These are phyloP conservation scores for Saxophila tyrrhenica DNA, from an alignment of 495 filamentous ascomycete species.

Conservation along the genomic window DNA sequence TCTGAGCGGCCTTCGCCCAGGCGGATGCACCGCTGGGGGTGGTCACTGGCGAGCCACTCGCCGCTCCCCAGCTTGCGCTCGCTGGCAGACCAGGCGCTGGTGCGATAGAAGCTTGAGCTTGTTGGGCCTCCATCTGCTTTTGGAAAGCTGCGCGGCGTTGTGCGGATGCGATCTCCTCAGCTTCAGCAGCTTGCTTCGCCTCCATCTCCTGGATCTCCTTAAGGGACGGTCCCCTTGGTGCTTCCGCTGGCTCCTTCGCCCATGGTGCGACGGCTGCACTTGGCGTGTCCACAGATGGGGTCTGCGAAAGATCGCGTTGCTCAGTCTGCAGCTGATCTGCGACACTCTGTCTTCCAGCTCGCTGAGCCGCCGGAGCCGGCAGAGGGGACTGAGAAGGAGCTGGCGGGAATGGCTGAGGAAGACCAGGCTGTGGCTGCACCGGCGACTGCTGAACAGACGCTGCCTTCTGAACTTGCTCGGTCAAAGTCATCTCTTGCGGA, in stretches of 20 bases:
- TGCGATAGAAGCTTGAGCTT: constrained; percentile 32
- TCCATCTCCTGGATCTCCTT: constrained; percentile 96
- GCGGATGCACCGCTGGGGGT: constrained; percentile 41
- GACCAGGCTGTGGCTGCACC: constrained; percentile 38
- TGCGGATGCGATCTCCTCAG: constrained; percentile 71
- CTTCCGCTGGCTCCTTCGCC: constrained; percentile 73
- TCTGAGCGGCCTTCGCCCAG: constrained; percentile 61
- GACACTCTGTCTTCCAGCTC: constrained; percentile 61
- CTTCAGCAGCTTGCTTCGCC: constrained; percentile 83
- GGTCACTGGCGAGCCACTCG: constrained; percentile 51
- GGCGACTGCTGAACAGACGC: constrained; percentile 55
- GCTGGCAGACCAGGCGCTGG: constrained; percentile 70
- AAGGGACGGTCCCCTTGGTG: constrained; percentile 78
- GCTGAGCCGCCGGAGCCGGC: constrained; percentile 76
- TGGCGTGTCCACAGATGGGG: constrained; percentile 40
- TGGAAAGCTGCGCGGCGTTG: constrained; percentile 66
- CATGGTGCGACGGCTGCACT: constrained; percentile 66
- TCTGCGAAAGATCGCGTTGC: constrained; percentile 63
- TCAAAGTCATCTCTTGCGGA: constrained; percentile 46
- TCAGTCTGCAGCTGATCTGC: constrained; percentile 67
- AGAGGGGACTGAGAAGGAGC: constrained; percentile 65
- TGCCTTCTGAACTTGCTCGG: constrained; percentile 82
- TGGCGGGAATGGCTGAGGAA: constrained; percentile 72
- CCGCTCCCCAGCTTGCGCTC: constrained; percentile 74
- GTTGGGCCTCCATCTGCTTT: constrained; percentile 70